Conservation (phyloP, 495 filamentous ascomycete genomes). For the Parmelia sp. region DNA sequence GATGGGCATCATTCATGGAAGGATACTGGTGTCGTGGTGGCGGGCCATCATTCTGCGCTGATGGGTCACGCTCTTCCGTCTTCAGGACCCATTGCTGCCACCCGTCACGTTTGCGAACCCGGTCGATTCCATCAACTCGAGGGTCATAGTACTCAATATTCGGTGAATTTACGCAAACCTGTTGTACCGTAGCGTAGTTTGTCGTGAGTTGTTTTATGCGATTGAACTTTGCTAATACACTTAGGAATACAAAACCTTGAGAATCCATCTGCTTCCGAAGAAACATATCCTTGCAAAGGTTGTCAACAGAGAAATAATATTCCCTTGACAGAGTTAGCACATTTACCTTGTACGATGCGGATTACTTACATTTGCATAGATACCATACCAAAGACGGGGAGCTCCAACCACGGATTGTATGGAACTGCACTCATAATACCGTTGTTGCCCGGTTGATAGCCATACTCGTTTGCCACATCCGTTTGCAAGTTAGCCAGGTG, state of each 20-base stretch:
- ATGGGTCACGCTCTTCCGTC: conserved; percentile 52
- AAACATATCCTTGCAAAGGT: conserved; percentile 89
- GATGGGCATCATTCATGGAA: conserved; percentile 6
- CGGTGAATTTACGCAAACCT: conserved; percentile 63
- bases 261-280: conserved; percentile 88
- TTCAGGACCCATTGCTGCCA: conserved; percentile 78
- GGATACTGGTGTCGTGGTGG: conserved; percentile 30
- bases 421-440: conserved; percentile 56
- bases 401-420: conserved; percentile 50
- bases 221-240: conserved; percentile 73
- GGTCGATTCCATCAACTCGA: conserved; percentile 58
- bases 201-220: conserved; percentile 70
- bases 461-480: conserved; percentile 37
- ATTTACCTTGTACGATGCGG: neutral
- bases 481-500: conserved; percentile 30
- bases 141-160: conserved; percentile 60
- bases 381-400: conserved; percentile 50
- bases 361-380: conserved; percentile 59
- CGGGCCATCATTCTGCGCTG: conserved; percentile 56
- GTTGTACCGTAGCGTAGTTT: conserved; percentile 65
- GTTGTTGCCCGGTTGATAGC: conserved; percentile 49
- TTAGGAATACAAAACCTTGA: conserved; percentile 80
- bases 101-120: conserved; percentile 66
- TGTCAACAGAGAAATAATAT: conserved; percentile 96
- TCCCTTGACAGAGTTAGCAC: conserved; percentile 42